Conservation (phyloP, 2,329 filamentous ascomycete genomes). For the Lachnellula subtilissima region DNA sequence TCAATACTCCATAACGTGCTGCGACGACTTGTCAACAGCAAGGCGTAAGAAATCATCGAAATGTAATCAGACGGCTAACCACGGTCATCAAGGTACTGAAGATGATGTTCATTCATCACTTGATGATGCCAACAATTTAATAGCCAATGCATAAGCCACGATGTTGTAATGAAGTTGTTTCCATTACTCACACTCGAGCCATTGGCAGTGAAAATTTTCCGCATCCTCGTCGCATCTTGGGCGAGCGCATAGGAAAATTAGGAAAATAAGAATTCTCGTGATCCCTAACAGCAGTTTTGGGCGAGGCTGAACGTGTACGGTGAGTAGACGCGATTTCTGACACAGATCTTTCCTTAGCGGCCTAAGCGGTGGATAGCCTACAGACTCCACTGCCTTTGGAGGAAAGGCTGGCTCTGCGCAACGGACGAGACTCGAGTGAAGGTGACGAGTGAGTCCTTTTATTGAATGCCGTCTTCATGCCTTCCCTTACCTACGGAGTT, state of each 20-base stretch:
- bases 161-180: not conserved
- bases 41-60: not conserved
- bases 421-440: not conserved
- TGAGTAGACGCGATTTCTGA: conserved; percentile 21
- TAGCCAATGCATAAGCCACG: not conserved
- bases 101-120: not conserved
- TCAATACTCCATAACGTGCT: too few species aligned
- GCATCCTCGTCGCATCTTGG: not conserved
- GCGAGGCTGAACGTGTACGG: conserved; percentile 14
- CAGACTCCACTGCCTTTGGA: not conserved
- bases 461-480: not conserved
- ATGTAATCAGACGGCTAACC: not conserved
- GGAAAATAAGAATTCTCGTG: not conserved
- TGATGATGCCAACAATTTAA: not conserved
- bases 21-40: not conserved
- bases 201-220: not conserved
- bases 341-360: conserved; percentile 18
- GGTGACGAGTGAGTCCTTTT: not conserved
- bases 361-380: not conserved
- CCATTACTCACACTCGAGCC: not conserved
- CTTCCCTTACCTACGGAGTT: not conserved
- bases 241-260: not conserved
- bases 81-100: not conserved
- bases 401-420: conserved; percentile 3
- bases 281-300: conserved; percentile 18